Percentiles rank a stretch among this genome's conserved stretches.
phyloP scores from a whole-genome alignment of 2,329 filamentous ascomycete genomes.

The Diaporthe citrichinensis region DNA sequence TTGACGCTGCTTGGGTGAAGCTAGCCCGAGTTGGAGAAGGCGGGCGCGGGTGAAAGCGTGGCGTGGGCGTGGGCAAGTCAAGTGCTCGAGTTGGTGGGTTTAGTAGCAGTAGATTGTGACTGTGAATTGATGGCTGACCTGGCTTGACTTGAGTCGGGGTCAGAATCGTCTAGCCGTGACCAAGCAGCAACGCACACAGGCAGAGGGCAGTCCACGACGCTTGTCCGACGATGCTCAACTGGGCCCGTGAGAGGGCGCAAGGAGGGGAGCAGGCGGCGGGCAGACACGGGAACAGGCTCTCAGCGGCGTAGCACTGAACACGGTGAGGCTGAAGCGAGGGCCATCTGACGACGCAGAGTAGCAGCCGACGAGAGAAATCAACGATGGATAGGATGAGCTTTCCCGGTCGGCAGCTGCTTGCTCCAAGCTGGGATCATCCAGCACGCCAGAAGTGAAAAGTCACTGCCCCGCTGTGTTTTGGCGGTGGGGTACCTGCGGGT shows the following conservation, averaged over 20 bases:
- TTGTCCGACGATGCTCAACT: background rate
- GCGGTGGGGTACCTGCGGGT: conserved; percentile 11
- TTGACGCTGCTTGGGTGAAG: conserved; percentile 18
- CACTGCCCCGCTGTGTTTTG: conserved; percentile 1
- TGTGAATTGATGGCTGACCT: conserved; percentile 1
- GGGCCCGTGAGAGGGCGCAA: background rate
- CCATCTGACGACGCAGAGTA: conserved; percentile 30
- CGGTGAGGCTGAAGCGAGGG: conserved; percentile 27
- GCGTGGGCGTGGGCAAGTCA: conserved; percentile 13
- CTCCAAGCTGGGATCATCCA: conserved; percentile 25
- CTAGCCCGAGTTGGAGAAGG: conserved; percentile 29
- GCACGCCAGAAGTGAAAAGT: background rate
- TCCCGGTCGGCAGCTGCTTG: conserved; percentile 18
- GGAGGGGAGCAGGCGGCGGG: background rate
- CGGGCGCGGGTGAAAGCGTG: conserved; percentile 8
- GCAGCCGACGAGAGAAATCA: conserved; percentile 22
- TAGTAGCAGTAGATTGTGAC: conserved; percentile 17
- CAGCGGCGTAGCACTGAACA: conserved; percentile 27
- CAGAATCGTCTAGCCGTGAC: background rate
- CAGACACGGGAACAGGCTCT: background rate
- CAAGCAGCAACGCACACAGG: background rate
- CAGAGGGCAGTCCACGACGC: background rate
- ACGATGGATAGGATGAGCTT: conserved; percentile 24
- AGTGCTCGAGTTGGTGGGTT: conserved; percentile 7
- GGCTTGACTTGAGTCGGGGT: conserved; percentile 4